A percentile compares a stretch with the other conserved stretches of the same genome.
Conservation (phyloP, 2,329 filamentous ascomycete species). For the Penicillium vulpinum region DNA sequence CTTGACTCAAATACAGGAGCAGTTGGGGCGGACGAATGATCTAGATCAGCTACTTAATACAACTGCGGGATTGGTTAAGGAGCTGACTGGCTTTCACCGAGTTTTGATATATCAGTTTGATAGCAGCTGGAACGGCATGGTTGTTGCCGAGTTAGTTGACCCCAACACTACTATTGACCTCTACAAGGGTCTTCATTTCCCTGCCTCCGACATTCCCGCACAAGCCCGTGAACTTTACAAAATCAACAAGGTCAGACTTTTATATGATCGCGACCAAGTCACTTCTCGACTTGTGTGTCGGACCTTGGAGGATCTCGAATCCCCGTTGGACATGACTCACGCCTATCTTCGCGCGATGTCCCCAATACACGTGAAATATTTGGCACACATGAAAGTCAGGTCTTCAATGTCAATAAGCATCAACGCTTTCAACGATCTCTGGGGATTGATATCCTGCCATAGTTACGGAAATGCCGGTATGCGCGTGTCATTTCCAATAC, state of each 20-base stretch:
- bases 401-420: constrained; percentile 94
- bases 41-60: constrained; percentile 76
- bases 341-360: constrained; percentile 78
- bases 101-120: constrained; percentile 96
- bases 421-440: constrained; percentile 79
- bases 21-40: constrained; percentile 64
- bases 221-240: constrained; percentile 89
- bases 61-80: constrained; percentile 81
- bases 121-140: constrained; percentile 74
- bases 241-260: constrained; percentile 81
- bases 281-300: constrained; percentile 82
- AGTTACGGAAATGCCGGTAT: constrained; percentile 79
- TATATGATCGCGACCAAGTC: constrained; percentile 80
- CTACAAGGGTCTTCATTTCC: constrained; percentile 85
- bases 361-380: constrained; percentile 85
- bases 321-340: constrained; percentile 78
- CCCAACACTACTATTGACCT: constrained; percentile 75
- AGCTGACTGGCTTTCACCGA: constrained; percentile 85
- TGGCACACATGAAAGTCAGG: constrained; percentile 85
- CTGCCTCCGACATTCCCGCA: constrained; percentile 80
- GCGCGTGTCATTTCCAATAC: constrained; percentile 87
- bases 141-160: constrained; percentile 85
- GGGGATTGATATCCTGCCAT: constrained; percentile 86
- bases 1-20: constrained; percentile 88
- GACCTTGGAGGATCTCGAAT: constrained; percentile 62